phyloP scores from a whole-genome alignment of 495 filamentous ascomycete species.

The Penicillium lagena region DNA sequence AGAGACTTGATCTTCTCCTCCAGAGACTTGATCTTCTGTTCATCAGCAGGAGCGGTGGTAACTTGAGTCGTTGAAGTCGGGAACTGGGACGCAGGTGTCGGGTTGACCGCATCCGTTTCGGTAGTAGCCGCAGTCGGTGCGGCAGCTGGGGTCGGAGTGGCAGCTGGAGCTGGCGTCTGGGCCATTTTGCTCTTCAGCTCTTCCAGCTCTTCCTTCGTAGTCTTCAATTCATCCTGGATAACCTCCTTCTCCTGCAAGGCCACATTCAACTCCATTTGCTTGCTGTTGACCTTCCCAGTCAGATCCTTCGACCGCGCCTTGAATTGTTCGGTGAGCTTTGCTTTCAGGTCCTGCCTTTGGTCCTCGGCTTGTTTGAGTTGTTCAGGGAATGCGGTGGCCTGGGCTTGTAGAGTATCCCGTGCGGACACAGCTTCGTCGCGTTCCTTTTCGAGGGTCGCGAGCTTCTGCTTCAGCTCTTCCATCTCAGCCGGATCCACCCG shows the following conservation, averaged over 20 bases:
- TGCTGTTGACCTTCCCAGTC: constrained; percentile 42
- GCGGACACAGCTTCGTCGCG: constrained; percentile 57
- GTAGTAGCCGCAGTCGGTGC: neutral
- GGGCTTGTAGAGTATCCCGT: constrained; percentile 51
- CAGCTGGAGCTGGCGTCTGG: constrained; percentile 16
- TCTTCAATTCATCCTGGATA: constrained; percentile 40
- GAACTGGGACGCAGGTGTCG: constrained; percentile 36
- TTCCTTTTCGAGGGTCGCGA: constrained; percentile 60
- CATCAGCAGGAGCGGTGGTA: constrained; percentile 17
- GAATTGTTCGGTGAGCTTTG: constrained; percentile 53
- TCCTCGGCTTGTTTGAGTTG: constrained; percentile 47
- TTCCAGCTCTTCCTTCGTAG: constrained; percentile 36
- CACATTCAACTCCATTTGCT: constrained; percentile 37
- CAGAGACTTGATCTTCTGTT: constrained; percentile 27
- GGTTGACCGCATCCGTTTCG: constrained; percentile 22
- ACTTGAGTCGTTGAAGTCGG: constrained; percentile 19
- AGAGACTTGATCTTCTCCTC: constrained; percentile 27
- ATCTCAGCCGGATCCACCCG: constrained; percentile 89
- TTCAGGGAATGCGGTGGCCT: constrained; percentile 39
- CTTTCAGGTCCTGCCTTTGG: constrained; percentile 38
- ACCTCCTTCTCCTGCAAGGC: constrained; percentile 45
- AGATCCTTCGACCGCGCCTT: constrained; percentile 52
- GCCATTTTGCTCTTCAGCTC: constrained; percentile 27
- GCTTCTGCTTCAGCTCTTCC: constrained; percentile 71
- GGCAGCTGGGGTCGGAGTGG: constrained; percentile 1